A percentile compares a stretch with the other conserved stretches of the same genome.
phyloP scores from a whole-genome alignment of 2,329 filamentous ascomycete genomes.

The Clathrospora elynae region DNA sequence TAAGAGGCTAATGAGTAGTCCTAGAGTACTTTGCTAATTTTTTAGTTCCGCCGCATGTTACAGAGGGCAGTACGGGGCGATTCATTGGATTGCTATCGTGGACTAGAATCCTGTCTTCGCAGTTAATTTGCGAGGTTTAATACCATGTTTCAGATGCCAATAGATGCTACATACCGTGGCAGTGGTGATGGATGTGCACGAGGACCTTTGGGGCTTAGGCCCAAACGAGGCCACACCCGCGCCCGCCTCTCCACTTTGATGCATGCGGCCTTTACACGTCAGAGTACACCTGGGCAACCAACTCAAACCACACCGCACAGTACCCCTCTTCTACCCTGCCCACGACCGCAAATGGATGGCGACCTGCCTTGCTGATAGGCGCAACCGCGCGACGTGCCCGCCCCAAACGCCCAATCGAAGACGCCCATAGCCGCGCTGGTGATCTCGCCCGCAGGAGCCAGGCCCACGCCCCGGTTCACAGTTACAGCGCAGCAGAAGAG shows the following conservation, averaged over 20 bases:
- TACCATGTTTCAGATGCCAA: no score
- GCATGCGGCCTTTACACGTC: conserved; percentile 22
- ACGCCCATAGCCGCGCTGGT: conserved; percentile 36
- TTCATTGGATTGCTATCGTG: conserved; percentile 10
- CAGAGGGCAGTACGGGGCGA: no score
- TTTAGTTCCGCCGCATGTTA: no score
- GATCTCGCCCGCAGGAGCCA: conserved; percentile 27
- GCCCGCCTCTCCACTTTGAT: conserved; percentile 15
- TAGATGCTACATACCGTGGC: no score
- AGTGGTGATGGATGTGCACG: conserved; percentile 6
- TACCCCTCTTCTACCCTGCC: conserved; percentile 17
- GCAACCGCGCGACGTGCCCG: conserved; percentile 31
- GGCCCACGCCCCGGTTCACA: conserved; percentile 20
- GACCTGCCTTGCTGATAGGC: conserved; percentile 40
- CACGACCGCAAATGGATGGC: conserved; percentile 34
- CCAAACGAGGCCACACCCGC: conserved; percentile 8
- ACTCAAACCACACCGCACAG: conserved; percentile 15
- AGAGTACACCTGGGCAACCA: conserved; percentile 20
- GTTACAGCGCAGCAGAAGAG: conserved; percentile 27
- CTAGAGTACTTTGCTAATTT: no score
- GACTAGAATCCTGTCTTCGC: no score
- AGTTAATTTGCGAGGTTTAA: no score
- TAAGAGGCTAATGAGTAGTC: background rate
- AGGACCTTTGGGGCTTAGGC: conserved; percentile 4
- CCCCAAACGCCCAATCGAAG: conserved; percentile 37